Evolutionary conservation across 305 asterid species (phyloP), one percentile per base, ranked within the genome.

Genomic region (Fraxinus greggii): DNA sequence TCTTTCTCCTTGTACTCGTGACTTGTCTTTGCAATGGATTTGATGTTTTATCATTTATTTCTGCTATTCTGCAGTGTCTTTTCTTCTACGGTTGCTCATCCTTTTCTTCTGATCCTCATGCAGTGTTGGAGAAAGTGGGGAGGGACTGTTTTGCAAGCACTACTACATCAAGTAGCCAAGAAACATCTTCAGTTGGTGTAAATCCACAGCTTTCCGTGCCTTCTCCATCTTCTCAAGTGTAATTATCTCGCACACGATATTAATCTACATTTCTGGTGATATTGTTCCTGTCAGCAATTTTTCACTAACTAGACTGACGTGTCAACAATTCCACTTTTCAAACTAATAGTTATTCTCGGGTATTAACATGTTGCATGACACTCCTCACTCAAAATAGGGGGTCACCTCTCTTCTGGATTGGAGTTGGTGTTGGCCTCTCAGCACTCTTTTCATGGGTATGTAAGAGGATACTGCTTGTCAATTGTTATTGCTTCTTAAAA

Each of bases 361-460:
- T 70, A 7, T 83, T 83, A 26, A 15, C 31, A 65, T 76, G 69
- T 79, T 80, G 7, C 29, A 74, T 81, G 4, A 75, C 54, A 28
- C 80, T 78, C 84, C 5, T 83, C 72, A 78, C 75, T 70, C n/a
- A 19, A 79, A 85, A 77, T 82, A 95, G 98, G 83, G 98, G 99
- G 36, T 92, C 98, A 4, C 99, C 99, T 83, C 93, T 95, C 77
- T 95, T 94, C 85, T 95, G 99, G 99, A 87, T 95, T 85, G 99
- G 98, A 77, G 91, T 95, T 81, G 99, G 99, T 86, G 99, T 95
- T 72, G 97, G 93, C 83, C 86, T 94, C 75, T 93, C 98, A 19
- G 99, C 98, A 75, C 90, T 95, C 84, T 95, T 95, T 79, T 88
- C 99, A 65, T 94, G 93, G 97, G 99, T 95, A 84, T 82, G 95